Evolutionary conservation across 805 yeast genomes (phyloP).

Genomic region (Metschnikowia dekortorum): DNA sequence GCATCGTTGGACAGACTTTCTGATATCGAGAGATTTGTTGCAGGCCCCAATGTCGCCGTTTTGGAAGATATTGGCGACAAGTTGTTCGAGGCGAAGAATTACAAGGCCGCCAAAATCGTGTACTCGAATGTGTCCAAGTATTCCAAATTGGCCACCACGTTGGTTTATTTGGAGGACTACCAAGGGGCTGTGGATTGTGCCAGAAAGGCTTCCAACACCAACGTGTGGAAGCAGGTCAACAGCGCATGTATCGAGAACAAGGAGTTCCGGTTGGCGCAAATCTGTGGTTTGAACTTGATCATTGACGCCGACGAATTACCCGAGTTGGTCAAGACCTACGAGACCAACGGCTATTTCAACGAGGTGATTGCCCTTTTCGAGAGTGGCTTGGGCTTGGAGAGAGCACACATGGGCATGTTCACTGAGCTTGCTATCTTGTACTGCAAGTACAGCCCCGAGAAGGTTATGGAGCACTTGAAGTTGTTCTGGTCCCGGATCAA

Average conservation of each 20-base stretch:
- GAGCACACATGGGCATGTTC: slow-evolving; percentile 99
- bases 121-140: slow-evolving; percentile 86
- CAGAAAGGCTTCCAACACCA: slow-evolving; percentile 89
- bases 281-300: slow-evolving; percentile 95
- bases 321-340: slow-evolving; percentile 82
- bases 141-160: slow-evolving; percentile 93
- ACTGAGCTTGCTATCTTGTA: slow-evolving; percentile 91
- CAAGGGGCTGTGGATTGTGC: slow-evolving; percentile 99
- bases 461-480: slow-evolving; percentile 93
- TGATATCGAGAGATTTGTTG: slow-evolving; percentile 81
- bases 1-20: slow-evolving; percentile 71
- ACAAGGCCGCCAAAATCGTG: slow-evolving; percentile 88
- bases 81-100: slow-evolving; percentile 73
- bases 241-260: slow-evolving; percentile 92
- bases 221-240: slow-evolving; percentile 97
- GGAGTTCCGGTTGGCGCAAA: slow-evolving; percentile 96
- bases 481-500: slow-evolving; percentile 97
- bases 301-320: slow-evolving; percentile 96
- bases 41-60: slow-evolving; percentile 89
- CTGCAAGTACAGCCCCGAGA: slow-evolving; percentile 84
- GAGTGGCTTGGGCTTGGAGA: slow-evolving; percentile 91
- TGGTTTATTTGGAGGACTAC: slow-evolving; percentile 86
- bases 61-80: slow-evolving; percentile 89
- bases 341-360: slow-evolving; percentile 83
- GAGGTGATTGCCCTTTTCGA: slow-evolving; percentile 91